Base-by-base conservation (phyloP, 1,139 yeast species). In the Kodamaea anthophila region DNA sequence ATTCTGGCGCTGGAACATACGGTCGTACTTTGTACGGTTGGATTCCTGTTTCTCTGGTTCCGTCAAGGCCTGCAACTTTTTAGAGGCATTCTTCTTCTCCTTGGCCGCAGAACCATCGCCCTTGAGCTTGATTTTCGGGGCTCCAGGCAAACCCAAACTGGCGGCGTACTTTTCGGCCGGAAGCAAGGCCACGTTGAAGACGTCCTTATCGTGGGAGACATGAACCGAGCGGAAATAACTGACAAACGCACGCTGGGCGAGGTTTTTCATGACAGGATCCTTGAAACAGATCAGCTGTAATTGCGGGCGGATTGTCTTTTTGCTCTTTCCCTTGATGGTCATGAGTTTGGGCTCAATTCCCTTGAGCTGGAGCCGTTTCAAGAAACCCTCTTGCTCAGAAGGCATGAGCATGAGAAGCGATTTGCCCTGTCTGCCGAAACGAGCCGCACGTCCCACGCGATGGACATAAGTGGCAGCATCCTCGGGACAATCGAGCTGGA, bases 401-500 rank as follows among this genome's bases (percentile, higher is more conserved):
- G 96, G 95, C 9, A 88, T 68, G 29, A 91, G 59, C 77, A 91
- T 78, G 40, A 91, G 58, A 35, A 91, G 59, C 0, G 96, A 84
- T 45, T 83, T 81, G 15, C 99, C 99, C 35, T 69, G 69, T 48
- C 91, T 79, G 14, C 96, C 96, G 47, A 84, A 87, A 45, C 99
- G 70, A 2, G 98, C 99, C 27, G 91, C 81, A 57, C 99, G 76
- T 1, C 99, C 99, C 4, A 87, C 98, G 49, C 99, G 70, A 49
- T 91, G 99, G 30, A 91, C 85, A 54, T 93, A 91, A 0, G 98
- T 93, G 18, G 93, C 93, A 1, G 81, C 76, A 54, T 88, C 96
- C 53, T 91, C 99, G 0, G 99, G 98, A 41, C 94, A 85, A 55
- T 91, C 99, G 0, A 87, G 74, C 55, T 91, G 99, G 9, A 91